Evolutionary conservation across 352 stramenopile species (phyloP).

Genomic region (Peronosclerospora sorghi): DNA sequence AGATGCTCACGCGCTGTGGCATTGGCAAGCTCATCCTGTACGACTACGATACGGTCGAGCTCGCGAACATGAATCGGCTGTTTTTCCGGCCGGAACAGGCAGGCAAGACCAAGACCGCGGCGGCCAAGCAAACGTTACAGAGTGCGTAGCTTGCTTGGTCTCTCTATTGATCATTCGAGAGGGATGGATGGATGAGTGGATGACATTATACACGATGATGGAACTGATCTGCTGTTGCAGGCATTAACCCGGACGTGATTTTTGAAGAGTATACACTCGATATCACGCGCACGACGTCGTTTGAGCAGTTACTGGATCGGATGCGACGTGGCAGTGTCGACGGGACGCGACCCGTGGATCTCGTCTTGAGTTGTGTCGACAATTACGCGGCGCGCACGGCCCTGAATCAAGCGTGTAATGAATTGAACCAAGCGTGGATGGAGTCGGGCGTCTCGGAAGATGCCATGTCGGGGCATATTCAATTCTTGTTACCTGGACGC

Average conservation of each 20-base stretch:
- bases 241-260: slow-evolving; percentile 85
- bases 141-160: slow-evolving; percentile 21
- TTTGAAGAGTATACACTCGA: slow-evolving; percentile 84
- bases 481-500: slow-evolving; percentile 73
- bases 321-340: slow-evolving; percentile 63
- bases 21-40: slow-evolving; percentile 86
- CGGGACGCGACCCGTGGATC: slow-evolving; percentile 42
- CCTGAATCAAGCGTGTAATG: slow-evolving; percentile 83
- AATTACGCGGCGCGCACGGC: slow-evolving; percentile 83
- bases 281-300: slow-evolving; percentile 76
- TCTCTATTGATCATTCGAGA: background rate
- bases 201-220: too few species aligned
- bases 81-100: slow-evolving; percentile 85
- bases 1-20: slow-evolving; percentile 86
- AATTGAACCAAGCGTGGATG: slow-evolving; percentile 83
- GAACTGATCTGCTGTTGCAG: slow-evolving; percentile 5
- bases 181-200: too few species aligned
- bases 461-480: slow-evolving; percentile 83
- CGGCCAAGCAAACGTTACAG: slow-evolving; percentile 77
- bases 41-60: slow-evolving; percentile 85
- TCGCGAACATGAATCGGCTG: slow-evolving; percentile 88
- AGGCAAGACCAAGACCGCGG: slow-evolving; percentile 80
- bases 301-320: slow-evolving; percentile 72
- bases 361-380: slow-evolving; percentile 86
- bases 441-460: slow-evolving; percentile 87